Conservation (phyloP, 441 rosid genomes). For the Populus tomentosa region DNA sequence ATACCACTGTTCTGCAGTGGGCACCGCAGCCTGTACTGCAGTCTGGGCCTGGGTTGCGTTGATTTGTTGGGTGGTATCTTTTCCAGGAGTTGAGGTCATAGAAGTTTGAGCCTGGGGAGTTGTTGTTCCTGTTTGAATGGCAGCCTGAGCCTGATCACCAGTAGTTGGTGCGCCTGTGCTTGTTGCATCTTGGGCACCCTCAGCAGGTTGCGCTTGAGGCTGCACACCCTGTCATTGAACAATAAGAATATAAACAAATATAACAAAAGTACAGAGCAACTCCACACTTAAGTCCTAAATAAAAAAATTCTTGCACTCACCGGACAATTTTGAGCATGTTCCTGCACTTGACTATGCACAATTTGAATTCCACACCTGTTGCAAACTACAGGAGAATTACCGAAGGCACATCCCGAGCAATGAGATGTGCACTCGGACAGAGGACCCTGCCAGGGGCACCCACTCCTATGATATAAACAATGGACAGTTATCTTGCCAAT, state of each 20-base stretch:
- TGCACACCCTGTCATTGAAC: slow-evolving; percentile 49
- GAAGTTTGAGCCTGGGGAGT: slow-evolving; percentile 40
- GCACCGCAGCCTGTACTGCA: slow-evolving; percentile 35
- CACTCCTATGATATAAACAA: slow-evolving; percentile 70
- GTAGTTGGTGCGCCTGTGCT: slow-evolving; percentile 25
- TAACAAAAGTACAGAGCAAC: background rate
- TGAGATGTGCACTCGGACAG: slow-evolving; percentile 63
- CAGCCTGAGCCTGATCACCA: slow-evolving; percentile 33
- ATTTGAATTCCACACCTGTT: slow-evolving; percentile 61
- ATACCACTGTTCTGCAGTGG: slow-evolving; percentile 63
- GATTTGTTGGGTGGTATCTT: slow-evolving; percentile 32
- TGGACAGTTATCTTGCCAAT: slow-evolving; percentile 56
- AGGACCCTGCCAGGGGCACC: slow-evolving; percentile 76
- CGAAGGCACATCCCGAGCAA: slow-evolving; percentile 70
- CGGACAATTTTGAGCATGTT: slow-evolving; percentile 73
- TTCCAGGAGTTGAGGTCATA: slow-evolving; percentile 30
- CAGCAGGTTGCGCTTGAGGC: slow-evolving; percentile 39
- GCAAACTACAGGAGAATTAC: slow-evolving; percentile 71
- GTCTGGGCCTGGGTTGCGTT: slow-evolving; percentile 37
- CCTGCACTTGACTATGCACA: slow-evolving; percentile 71
- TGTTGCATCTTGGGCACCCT: slow-evolving; percentile 40
- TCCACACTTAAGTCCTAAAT: background rate
- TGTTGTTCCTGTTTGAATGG: slow-evolving; percentile 30
- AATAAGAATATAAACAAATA: background rate
- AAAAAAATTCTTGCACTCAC: slow-evolving; percentile 41